Percentiles rank a stretch among this genome's conserved stretches.
Conservation (phyloP, 352 stramenopile species). For the Aphanomyces astaci region DNA sequence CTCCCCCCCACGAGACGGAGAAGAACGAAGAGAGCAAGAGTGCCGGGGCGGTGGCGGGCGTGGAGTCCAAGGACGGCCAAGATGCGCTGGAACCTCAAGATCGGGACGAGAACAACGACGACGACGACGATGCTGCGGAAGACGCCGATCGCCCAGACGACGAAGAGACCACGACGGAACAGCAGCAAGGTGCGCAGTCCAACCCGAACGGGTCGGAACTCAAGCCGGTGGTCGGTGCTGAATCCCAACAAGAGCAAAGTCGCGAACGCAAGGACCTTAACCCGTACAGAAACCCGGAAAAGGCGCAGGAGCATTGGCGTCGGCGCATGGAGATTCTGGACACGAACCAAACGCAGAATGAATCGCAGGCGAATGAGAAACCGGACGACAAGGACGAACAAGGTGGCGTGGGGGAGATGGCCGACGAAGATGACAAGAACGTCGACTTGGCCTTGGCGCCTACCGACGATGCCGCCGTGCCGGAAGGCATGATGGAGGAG, state of each 20-base stretch:
- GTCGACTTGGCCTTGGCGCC: conserved; percentile 55
- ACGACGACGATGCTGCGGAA: conserved; percentile 27
- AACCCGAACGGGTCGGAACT: conserved; percentile 22
- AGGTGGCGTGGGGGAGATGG: conserved; percentile 44
- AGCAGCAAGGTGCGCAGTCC: conserved; percentile 22
- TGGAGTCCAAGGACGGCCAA: conserved; percentile 77
- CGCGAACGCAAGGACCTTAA: conserved; percentile 84
- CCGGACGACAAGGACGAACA: conserved; percentile 12
- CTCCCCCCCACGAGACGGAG: conserved; percentile 24
- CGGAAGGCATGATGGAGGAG: conserved; percentile 52
- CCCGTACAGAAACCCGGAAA: conserved; percentile 91
- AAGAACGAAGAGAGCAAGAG: conserved; percentile 43
- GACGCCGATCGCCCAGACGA: conserved; percentile 23
- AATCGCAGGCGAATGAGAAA: conserved; percentile 6
- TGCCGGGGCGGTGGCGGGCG: conserved; percentile 46
- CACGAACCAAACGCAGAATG: conserved; percentile 26
- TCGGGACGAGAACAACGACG: conserved; percentile 32
- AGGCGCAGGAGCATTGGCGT: conserved; percentile 96
- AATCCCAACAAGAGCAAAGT: conserved; percentile 69
- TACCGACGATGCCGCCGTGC: conserved; percentile 38
- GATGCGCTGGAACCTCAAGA: conserved; percentile 52
- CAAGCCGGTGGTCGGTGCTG: conserved; percentile 5
- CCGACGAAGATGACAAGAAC: conserved; percentile 52
- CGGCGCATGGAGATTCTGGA: conserved; percentile 89
- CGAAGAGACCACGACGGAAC: conserved; percentile 29